phyloP scores from a whole-genome alignment of 1,284 basidiomycete species.

The Xerocomus amazonicus region DNA sequence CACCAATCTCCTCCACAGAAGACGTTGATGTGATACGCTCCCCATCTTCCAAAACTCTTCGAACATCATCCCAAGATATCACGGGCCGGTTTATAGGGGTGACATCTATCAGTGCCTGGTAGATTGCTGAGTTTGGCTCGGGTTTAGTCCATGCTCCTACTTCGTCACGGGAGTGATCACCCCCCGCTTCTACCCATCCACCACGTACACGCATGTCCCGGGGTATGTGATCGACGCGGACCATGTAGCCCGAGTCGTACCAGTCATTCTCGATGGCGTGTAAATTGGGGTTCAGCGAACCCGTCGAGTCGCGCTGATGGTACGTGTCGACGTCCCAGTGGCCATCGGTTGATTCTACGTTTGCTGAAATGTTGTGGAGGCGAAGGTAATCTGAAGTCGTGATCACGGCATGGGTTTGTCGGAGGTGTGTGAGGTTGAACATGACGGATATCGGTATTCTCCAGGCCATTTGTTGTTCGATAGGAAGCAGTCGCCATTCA shows the following conservation, averaged over 20 bases:
- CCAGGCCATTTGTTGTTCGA: constrained; percentile 42
- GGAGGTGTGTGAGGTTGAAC: constrained; percentile 45
- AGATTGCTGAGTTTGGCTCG: constrained; percentile 18
- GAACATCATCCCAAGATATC: constrained; percentile 18
- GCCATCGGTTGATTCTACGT: constrained; percentile 36
- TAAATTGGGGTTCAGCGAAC: constrained; percentile 21
- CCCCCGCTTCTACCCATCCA: constrained; percentile 16
- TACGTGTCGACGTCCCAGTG: constrained; percentile 36
- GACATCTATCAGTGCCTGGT: constrained; percentile 15
- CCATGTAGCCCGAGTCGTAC: constrained; percentile 35
- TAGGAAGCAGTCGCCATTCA: constrained; percentile 41
- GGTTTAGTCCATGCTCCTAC: constrained; percentile 26
- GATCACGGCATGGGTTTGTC: constrained; percentile 37
- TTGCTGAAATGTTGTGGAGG: constrained; percentile 34
- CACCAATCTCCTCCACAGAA: constrained; percentile 30
- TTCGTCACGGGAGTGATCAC: constrained; percentile 17
- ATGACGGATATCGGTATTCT: constrained; percentile 39
- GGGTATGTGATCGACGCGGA: constrained; percentile 38
- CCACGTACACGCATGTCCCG: constrained; percentile 34
- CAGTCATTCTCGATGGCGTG: constrained; percentile 37
- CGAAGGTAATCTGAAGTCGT: constrained; percentile 42
- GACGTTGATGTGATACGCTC: constrained; percentile 18
- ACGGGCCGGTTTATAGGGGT: constrained; percentile 11
- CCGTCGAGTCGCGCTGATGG: constrained; percentile 13
- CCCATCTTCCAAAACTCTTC: constrained; percentile 21